Conservation (phyloP, 257 asterid species). For the Solanum sitiens region DNA sequence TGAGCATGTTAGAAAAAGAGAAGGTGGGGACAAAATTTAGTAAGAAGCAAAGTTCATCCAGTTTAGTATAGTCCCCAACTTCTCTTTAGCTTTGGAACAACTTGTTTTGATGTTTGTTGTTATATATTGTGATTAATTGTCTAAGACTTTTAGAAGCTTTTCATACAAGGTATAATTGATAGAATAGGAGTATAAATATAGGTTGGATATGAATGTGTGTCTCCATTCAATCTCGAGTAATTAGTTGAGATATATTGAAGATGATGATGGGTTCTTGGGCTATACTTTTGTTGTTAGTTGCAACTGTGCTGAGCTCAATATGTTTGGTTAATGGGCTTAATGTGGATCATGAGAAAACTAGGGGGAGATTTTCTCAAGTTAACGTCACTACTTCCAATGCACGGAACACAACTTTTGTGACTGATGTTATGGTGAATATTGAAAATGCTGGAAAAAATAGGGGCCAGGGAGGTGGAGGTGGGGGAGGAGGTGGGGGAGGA, state of each 20-base stretch:
- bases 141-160: neutral
- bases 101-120: neutral
- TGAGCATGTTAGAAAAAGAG: neutral
- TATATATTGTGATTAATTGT: neutral
- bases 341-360: neutral
- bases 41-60: neutral
- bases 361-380: neutral
- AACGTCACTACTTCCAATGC: neutral
- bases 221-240: neutral
- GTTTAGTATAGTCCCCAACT: neutral
- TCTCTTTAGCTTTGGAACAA: neutral
- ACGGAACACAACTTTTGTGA: constrained; percentile 9
- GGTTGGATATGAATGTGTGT: neutral
- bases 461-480: neutral
- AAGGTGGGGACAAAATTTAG: constrained; percentile 12
- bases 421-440: neutral
- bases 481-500: accelerated
- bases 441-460: neutral
- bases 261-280: constrained; percentile 18
- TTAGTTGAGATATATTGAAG: neutral
- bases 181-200: constrained; percentile 3
- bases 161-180: neutral
- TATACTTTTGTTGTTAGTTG: constrained; percentile 2
- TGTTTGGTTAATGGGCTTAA: constrained; percentile 15
- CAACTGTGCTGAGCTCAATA: constrained; percentile 11